A percentile compares a stretch with the other conserved stretches of the same genome.
These are phyloP conservation scores for Meredithiella fracta DNA, from an alignment of 2,329 filamentous ascomycete species.

Conservation along the genomic window DNA sequence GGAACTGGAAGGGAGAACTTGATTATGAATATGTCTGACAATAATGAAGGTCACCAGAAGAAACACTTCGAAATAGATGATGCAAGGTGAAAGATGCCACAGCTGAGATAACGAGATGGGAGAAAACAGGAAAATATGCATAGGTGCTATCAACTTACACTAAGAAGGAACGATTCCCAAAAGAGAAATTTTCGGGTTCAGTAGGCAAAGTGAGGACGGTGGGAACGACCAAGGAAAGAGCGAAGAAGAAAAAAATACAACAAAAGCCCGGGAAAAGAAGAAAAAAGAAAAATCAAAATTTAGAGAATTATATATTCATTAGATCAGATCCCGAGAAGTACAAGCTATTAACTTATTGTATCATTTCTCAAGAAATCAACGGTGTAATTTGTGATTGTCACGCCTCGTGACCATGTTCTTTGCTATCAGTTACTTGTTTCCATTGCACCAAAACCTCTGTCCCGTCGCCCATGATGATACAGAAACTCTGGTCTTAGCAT, in stretches of 20 bases:
- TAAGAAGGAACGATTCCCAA: constrained; percentile 5
- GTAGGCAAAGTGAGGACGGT: neutral
- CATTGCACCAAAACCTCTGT: neutral
- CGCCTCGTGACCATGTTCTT: neutral
- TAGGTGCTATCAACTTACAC: neutral
- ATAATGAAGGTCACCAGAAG: neutral
- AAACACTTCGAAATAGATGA: neutral
- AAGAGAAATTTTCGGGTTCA: constrained; percentile 1
- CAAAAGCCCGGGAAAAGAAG: neutral
- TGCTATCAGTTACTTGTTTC: too few species aligned
- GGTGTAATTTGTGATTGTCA: neutral
- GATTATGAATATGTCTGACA: neutral
- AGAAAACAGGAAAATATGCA: neutral
- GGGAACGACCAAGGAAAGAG: neutral
- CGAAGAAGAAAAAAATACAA: constrained; percentile 1
- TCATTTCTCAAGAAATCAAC: neutral
- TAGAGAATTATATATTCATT: too few species aligned
- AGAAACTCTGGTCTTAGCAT: neutral
- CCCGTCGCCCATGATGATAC: neutral
- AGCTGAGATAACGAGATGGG: neutral
- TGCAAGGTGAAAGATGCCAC: neutral
- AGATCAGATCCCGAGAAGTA: neutral
- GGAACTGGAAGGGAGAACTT: neutral
- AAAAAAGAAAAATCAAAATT: neutral
- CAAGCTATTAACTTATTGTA: neutral